Evolutionary conservation across 768 basidiomycete genomes (phyloP).

Genomic region (Leucocoprinus sp.): DNA sequence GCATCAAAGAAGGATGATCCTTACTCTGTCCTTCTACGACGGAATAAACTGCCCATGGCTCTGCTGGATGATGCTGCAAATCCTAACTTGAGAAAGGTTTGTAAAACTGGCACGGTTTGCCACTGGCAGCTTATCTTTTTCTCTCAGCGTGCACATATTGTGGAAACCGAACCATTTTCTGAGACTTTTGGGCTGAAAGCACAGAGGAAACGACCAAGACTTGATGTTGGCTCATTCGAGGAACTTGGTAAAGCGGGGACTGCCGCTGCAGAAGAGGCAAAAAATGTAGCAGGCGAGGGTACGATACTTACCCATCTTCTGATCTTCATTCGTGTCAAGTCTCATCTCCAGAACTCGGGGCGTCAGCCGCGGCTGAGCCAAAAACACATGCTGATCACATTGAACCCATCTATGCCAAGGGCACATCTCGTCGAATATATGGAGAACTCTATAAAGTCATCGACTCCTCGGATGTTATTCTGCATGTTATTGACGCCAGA

Average conservation of each 20-base stretch:
- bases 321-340: neutral
- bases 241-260: conserved; percentile 69
- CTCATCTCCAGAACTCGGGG: conserved; percentile 33
- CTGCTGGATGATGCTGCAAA: conserved; percentile 86
- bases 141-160: conserved; percentile 77
- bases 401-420: conserved; percentile 92
- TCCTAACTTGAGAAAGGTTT: conserved; percentile 66
- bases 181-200: conserved; percentile 97
- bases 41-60: conserved; percentile 97
- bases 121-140: neutral
- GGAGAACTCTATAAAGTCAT: conserved; percentile 99
- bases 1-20: conserved; percentile 83
- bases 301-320: conserved; percentile 6
- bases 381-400: conserved; percentile 71
- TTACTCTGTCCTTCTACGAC: conserved; percentile 86
- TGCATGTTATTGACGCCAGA: conserved; percentile 92
- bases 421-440: conserved; percentile 92
- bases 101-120: conserved; percentile 17
- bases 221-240: conserved; percentile 88
- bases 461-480: conserved; percentile 93
- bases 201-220: conserved; percentile 80
- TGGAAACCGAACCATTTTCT: conserved; percentile 89
- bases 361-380: conserved; percentile 40
- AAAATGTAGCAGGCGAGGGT: conserved; percentile 37
- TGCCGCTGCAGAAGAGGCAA: conserved; percentile 47